A percentile compares a stretch with the other conserved stretches of the same genome.
phyloP scores from a whole-genome alignment of 495 filamentous ascomycete genomes.

The Hypoxylon perforatum region DNA sequence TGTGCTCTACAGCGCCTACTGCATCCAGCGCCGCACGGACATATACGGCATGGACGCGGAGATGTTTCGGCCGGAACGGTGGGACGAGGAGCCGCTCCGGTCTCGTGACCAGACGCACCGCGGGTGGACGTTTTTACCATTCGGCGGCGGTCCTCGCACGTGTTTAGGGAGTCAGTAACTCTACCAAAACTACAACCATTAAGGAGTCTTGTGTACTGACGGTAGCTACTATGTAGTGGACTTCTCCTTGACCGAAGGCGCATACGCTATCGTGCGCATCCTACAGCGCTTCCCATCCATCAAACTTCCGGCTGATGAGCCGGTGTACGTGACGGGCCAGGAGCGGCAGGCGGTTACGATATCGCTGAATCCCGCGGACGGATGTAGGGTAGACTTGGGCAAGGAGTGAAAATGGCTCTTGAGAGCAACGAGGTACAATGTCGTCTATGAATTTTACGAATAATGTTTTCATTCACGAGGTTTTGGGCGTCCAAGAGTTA shows the following conservation, averaged over 20 bases:
- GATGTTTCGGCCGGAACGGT: conserved; percentile 66
- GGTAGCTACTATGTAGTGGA: conserved; percentile 26
- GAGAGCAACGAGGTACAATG: not conserved
- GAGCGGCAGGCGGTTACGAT: conserved; percentile 33
- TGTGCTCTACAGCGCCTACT: conserved; percentile 56
- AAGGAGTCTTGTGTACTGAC: not conserved
- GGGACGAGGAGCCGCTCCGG: conserved; percentile 57
- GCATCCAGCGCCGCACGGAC: conserved; percentile 68
- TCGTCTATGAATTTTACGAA: conserved; percentile 10
- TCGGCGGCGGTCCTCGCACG: conserved; percentile 24
- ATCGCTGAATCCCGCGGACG: conserved; percentile 28
- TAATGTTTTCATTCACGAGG: not conserved
- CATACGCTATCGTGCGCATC: conserved; percentile 52
- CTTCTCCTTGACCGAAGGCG: conserved; percentile 36
- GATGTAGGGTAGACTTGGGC: conserved; percentile 30
- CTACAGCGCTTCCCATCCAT: conserved; percentile 45
- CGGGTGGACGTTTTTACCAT: conserved; percentile 31
- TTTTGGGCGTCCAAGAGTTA: not conserved
- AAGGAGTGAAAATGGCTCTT: not conserved
- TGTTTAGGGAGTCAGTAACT: conserved; percentile 20
- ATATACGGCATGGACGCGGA: conserved; percentile 64
- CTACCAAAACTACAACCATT: not conserved
- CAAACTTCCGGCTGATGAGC: conserved; percentile 20
- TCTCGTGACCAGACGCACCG: conserved; percentile 24
- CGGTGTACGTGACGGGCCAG: conserved; percentile 27